Evolutionary conservation across 192 early-diverging fungal species (phyloP), one percentile per base, ranked within the genome.

Genomic region (Mortierella antarctica): DNA sequence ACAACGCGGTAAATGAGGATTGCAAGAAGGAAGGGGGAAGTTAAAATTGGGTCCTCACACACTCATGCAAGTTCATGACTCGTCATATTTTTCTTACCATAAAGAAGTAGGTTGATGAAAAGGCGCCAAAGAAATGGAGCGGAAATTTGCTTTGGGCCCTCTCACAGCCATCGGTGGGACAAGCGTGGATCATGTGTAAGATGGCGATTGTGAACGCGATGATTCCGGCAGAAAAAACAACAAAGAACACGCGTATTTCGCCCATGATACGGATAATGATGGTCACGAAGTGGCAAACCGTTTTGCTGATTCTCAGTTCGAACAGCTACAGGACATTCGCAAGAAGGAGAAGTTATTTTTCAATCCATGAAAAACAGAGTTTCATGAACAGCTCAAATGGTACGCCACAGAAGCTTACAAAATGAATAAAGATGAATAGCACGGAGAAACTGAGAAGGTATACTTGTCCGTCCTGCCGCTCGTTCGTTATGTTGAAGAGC

Each of bases 201-300:
- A 74, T 65, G 0, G 63, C 72, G 17, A 67, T 57, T 17, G 72
- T 47, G 58, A 74, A 74, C 7, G 49, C 63, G 1, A 74, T 7
- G 6, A 74, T 18, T 0, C 72, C 64, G 7, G 39, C 64, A n/a
- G 49, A 6, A 17, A 67, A 65, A 0, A 74, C 51, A 7, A 74
- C 39, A 17, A 74, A 66, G 44, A 74, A 74, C 8, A 74, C 64
- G 5, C 64, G 72, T 41, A 74, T 74, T 39, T 23, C 6, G 41
- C 51, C 14, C 5, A 66, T 59, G 15, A 51, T 47, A 0, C 49
- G 56, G 42, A 53, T 52, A 17, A 74, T 67, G 46, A 74, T 66
- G 2, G 57, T 49, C 2, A 74, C 64, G 47, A 61, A 74, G 9
- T 66, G 45, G 51, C 72, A 60, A 2, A 74, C 72, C 6, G 2